These are phyloP conservation scores for Teratosphaeria destructans DNA, from an alignment of 2,329 filamentous ascomycete genomes.

Conservation along the genomic window DNA sequence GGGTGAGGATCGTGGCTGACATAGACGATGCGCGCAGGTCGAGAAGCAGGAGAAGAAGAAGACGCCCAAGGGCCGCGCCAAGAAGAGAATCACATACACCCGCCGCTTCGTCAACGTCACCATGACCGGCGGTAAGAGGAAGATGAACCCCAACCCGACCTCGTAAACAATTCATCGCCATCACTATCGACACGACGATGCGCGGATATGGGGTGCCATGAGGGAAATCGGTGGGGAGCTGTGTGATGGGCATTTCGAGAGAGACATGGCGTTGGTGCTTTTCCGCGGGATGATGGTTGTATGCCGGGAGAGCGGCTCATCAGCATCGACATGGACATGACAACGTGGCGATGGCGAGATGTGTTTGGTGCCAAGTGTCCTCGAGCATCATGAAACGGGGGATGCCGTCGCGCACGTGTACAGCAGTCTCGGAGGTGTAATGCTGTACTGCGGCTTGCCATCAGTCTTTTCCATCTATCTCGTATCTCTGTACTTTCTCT, in stretches of 20 bases:
- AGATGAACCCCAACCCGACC: slow-evolving; percentile 88
- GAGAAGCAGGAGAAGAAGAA: slow-evolving; percentile 93
- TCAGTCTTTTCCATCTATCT: neutral
- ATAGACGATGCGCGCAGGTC: slow-evolving; percentile 44
- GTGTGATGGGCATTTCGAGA: neutral
- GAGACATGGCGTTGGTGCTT: neutral
- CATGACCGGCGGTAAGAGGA: slow-evolving; percentile 95
- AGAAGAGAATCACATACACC: slow-evolving; percentile 94
- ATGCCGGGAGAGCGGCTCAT: neutral
- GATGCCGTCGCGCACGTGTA: neutral
- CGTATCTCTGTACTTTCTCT: neutral
- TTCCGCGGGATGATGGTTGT: neutral
- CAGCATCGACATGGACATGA: neutral
- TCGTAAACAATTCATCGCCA: slow-evolving; percentile 37
- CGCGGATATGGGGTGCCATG: neutral
- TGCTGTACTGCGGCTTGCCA: neutral
- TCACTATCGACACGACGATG: neutral
- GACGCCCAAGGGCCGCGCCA: slow-evolving; percentile 90
- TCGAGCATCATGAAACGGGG: neutral
- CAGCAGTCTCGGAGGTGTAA: neutral
- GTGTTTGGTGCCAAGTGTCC: neutral
- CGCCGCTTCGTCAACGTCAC: slow-evolving; percentile 98
- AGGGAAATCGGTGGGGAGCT: neutral
- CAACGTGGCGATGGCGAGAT: neutral
- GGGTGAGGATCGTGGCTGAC: neutral